A percentile compares a stretch with the other conserved stretches of the same genome.
These are phyloP conservation scores for Lecanicillium sp. DNA, from an alignment of 2,329 filamentous ascomycete species.

Conservation along the genomic window DNA sequence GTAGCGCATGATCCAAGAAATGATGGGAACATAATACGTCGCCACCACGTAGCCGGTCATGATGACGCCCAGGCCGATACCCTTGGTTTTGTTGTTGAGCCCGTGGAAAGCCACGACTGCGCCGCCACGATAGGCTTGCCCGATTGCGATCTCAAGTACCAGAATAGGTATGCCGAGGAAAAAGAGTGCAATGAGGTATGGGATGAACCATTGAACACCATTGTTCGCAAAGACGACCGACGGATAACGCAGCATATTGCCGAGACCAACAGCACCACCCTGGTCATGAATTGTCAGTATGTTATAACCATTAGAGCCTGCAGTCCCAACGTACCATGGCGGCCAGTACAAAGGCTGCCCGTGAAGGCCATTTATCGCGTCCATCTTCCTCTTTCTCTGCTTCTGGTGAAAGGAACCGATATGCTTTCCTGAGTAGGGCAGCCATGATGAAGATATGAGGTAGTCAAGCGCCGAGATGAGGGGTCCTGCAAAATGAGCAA, in stretches of 20 bases:
- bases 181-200: constrained; percentile 45
- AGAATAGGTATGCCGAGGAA: constrained; percentile 47
- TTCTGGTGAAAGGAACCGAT: constrained; percentile 11
- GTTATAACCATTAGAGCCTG: background rate
- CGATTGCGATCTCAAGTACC: constrained; percentile 57
- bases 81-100: constrained; percentile 42
- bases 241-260: constrained; percentile 49
- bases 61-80: constrained; percentile 43
- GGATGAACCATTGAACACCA: constrained; percentile 51
- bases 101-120: constrained; percentile 44
- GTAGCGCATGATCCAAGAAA: constrained; percentile 52
- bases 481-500: too few relatives aligned
- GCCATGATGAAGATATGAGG: background rate
- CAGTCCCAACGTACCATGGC: constrained; percentile 7
- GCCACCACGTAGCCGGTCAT: constrained; percentile 45
- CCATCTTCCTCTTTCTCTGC: constrained; percentile 15
- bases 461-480: too few relatives aligned
- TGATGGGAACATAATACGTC: constrained; percentile 48
- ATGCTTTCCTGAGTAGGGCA: constrained; percentile 1
- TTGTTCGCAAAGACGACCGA: constrained; percentile 52
- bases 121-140: constrained; percentile 52
- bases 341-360: constrained; percentile 11
- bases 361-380: constrained; percentile 14
- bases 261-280: constrained; percentile 48
- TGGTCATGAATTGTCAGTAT: background rate